Evolutionary conservation across 176 grass and related monocot genomes (phyloP).

Genomic region (Aegilops tauschii): DNA sequence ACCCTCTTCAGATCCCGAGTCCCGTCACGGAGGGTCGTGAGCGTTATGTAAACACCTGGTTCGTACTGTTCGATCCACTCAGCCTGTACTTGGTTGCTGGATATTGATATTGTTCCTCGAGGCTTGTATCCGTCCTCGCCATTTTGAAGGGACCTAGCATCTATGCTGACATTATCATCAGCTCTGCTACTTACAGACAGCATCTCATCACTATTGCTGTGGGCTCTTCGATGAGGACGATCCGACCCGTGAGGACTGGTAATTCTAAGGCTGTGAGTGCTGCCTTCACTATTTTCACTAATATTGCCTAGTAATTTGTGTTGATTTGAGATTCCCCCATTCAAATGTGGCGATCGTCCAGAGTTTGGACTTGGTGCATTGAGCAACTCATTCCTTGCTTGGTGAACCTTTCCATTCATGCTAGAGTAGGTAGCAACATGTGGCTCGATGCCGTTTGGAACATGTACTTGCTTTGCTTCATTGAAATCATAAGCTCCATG

Average conservation of each 20-base stretch:
- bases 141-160: conserved; percentile 59
- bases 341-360: conserved; percentile 28
- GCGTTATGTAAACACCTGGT: conserved; percentile 86
- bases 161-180: conserved; percentile 57
- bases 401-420: conserved; percentile 53
- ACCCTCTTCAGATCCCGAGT: conserved; percentile 83
- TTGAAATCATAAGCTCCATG: conserved; percentile 38
- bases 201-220: conserved; percentile 53
- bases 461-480: conserved; percentile 51
- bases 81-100: conserved; percentile 57
- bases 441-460: conserved; percentile 42
- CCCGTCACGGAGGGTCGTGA: conserved; percentile 68
- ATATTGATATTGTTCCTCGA: conserved; percentile 52
- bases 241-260: conserved; percentile 28
- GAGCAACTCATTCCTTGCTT: conserved; percentile 31
- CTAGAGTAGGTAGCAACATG: conserved; percentile 41
- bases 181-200: conserved; percentile 32
- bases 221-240: conserved; percentile 31
- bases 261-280: conserved; percentile 51
- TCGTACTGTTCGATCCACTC: conserved; percentile 93
- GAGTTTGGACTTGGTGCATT: conserved; percentile 30
- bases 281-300: conserved; percentile 54
- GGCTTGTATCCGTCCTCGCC: conserved; percentile 50
- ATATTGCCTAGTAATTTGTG: conserved; percentile 39
- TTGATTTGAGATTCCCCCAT: conserved; percentile 52